Evolutionary conservation across 768 basidiomycete genomes (phyloP).

Genomic region (Pisolithus tinctorius): DNA sequence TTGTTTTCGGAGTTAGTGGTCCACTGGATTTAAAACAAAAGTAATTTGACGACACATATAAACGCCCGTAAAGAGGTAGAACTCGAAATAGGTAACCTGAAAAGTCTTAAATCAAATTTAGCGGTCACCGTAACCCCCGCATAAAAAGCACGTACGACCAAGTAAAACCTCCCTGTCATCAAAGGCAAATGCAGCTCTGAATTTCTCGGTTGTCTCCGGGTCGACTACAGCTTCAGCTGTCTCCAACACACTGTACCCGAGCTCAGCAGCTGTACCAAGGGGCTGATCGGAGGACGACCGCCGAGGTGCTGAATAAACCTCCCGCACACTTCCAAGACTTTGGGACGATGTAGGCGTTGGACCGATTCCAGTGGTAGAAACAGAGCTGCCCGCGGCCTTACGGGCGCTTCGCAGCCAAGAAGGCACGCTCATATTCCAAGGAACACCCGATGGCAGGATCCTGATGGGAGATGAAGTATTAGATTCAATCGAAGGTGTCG

Average conservation of each 20-base stretch:
- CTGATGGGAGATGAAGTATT: conserved; percentile 35
- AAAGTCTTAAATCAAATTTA: conserved; percentile 58
- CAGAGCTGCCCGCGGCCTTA: conserved; percentile 30
- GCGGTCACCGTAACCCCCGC: background rate
- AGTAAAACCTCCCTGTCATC: conserved; percentile 82
- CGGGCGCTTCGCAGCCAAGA: conserved; percentile 59
- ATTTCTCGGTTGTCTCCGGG: conserved; percentile 63
- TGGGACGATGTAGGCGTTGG: conserved; percentile 16
- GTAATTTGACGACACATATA: conserved; percentile 88
- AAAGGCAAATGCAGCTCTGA: conserved; percentile 76
- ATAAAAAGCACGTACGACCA: conserved; percentile 59
- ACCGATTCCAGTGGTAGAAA: conserved; percentile 20
- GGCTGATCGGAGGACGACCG: conserved; percentile 13
- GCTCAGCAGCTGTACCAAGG: conserved; percentile 40
- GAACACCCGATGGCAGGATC: conserved; percentile 29
- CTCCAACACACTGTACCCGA: conserved; percentile 81
- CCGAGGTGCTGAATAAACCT: conserved; percentile 48
- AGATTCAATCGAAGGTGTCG: conserved; percentile 46
- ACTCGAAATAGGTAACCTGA: conserved; percentile 86
- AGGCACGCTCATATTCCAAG: conserved; percentile 64
- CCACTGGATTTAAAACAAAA: conserved; percentile 94
- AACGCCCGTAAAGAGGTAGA: conserved; percentile 80
- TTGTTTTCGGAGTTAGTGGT: conserved; percentile 70
- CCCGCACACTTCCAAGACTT: conserved; percentile 40
- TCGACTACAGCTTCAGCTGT: conserved; percentile 59